Percentiles rank a stretch among this genome's conserved stretches.
Evolutionary conservation across 305 asterid genomes (phyloP).

Genomic region (Solanum hybrid): DNA sequence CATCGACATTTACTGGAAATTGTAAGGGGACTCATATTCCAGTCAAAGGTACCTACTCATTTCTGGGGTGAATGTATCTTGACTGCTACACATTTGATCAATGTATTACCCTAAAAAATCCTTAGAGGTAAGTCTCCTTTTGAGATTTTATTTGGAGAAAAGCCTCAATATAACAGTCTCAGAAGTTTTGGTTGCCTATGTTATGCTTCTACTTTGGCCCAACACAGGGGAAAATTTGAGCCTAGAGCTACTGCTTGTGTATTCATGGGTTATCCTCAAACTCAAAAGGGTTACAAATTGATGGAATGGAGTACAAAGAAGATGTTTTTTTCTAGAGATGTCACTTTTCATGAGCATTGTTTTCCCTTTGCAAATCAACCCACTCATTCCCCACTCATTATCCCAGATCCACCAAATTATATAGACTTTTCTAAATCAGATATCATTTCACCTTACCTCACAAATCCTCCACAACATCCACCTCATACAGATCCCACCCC

Average conservation of each 20-base stretch:
- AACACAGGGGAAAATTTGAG: too few species aligned
- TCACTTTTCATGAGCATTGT: too few species aligned
- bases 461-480: too few species aligned
- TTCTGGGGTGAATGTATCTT: not conserved
- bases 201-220: not conserved
- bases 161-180: too few species aligned
- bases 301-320: not conserved
- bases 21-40: not conserved
- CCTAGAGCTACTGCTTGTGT: not conserved
- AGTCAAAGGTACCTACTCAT: not conserved
- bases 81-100: not conserved
- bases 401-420: too few species aligned
- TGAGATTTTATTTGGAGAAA: too few species aligned
- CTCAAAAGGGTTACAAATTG: not conserved
- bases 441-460: too few species aligned
- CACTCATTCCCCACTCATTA: too few species aligned
- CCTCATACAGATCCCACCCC: too few species aligned
- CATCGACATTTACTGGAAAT: not conserved
- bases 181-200: not conserved
- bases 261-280: not conserved
- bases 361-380: too few species aligned
- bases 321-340: not conserved
- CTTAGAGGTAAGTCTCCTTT: not conserved
- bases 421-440: too few species aligned
- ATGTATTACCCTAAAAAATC: not conserved